phyloP scores from a whole-genome alignment of 202 grass and related monocot species.

The Dendrocalamus latiflorus region DNA sequence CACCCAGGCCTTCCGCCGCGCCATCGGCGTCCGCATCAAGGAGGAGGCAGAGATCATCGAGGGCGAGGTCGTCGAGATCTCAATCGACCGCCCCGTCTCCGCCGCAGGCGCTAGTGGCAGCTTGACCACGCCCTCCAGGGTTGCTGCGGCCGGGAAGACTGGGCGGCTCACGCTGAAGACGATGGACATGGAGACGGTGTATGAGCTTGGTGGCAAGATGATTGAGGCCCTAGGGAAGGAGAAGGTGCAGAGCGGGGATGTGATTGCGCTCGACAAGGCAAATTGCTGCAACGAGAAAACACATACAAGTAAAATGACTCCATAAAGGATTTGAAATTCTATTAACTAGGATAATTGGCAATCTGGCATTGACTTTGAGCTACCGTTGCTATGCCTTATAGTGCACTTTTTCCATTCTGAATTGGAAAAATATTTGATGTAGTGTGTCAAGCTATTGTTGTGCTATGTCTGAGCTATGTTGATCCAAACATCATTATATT shows the following conservation, averaged over 20 bases:
- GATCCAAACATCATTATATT: too few relatives aligned
- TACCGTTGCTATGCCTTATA: too few relatives aligned
- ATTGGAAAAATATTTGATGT: too few relatives aligned
- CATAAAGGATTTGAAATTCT: too few relatives aligned
- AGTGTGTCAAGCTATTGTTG: too few relatives aligned
- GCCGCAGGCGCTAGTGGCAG: neutral
- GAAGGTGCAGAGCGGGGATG: conserved; percentile 95
- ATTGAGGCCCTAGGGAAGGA: conserved; percentile 90
- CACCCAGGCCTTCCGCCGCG: conserved; percentile 73
- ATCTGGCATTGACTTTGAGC: too few relatives aligned
- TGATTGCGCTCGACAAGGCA: conserved; percentile 69
- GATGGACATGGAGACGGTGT: conserved; percentile 92
- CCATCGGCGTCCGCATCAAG: conserved; percentile 96
- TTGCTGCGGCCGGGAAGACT: conserved; percentile 45
- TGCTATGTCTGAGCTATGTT: too few relatives aligned
- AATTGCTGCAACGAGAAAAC: neutral
- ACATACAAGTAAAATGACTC: neutral
- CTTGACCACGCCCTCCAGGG: conserved; percentile 25
- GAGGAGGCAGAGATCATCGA: conserved; percentile 95
- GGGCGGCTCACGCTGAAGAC: conserved; percentile 88
- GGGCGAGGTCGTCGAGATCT: conserved; percentile 93
- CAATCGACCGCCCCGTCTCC: conserved; percentile 67
- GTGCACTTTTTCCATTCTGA: too few relatives aligned
- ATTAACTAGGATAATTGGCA: too few relatives aligned
- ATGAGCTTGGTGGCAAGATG: conserved; percentile 93